Base-by-base conservation (phyloP, 1,284 basidiomycete genomes). In the Ganoderma resinaceum region DNA sequence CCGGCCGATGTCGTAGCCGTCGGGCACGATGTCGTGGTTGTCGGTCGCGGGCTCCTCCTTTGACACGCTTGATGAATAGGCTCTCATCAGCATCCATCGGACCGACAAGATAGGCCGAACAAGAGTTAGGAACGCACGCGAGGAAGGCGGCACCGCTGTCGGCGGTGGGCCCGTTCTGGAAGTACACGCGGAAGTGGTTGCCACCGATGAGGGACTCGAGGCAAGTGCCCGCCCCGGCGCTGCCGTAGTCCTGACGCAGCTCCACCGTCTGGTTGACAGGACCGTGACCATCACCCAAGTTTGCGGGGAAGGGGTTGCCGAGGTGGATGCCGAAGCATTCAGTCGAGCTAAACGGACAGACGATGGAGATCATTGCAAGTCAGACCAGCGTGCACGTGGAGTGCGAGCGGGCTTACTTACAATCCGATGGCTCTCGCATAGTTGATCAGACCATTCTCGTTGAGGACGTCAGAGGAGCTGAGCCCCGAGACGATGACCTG, bases 251-350 rank as follows among this genome's bases (percentile, higher is more conserved):
- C 72, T 91, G 87, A 55, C 93, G 88, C 18, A 89, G 86, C 65
- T 93, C 86, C 66, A 87, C 82, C 68, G 87, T 86, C 76, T 93
- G 89, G n/a, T 83, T 80, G 70, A 89, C 88, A 62, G 80, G 80
- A 20, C 87, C 87, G 68, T 91, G 84, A 0, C 88, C 89, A 70
- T 94, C 92, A 16, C 92, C 92, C 11, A 93, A 84, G 76, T 93
- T 85, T 33, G 92, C 92, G 58, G 86, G 80, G 74, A 93, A 91
- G 0, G 86, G 86, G 42, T 74, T 82, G 3, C 91, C 91, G 14
- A 87, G 72, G 74, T 91, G 92, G 68, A 93, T 78, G 31, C 88
- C 91, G 37, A 93, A 78, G 77, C 92, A 94, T 78, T 94, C 92
- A 62, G 84, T 84, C 16, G 92, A 91, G 77, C 91, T 91, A 49